Evolutionary conservation across 139 green algal species (phyloP).

Genomic region (Tetradesmus lagerheimii): DNA sequence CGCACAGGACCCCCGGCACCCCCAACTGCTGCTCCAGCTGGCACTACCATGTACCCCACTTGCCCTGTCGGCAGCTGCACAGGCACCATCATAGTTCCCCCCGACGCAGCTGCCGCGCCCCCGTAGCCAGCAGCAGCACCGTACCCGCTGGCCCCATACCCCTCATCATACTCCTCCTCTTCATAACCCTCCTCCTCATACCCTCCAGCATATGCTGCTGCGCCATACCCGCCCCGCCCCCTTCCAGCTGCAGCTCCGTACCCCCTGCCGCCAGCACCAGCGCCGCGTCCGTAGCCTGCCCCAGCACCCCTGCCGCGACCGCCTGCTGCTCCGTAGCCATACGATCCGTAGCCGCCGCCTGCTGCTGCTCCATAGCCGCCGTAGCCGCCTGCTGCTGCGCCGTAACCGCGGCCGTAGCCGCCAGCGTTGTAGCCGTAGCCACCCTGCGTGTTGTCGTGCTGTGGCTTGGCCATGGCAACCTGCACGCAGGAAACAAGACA

Average conservation of each 20-base stretch:
- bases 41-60: slow-evolving; percentile 24
- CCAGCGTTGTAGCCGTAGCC: slow-evolving; percentile 3
- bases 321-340: background rate
- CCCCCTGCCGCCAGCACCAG: slow-evolving; percentile 9
- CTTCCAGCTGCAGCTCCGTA: background rate
- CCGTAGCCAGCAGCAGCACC: slow-evolving; percentile 30
- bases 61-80: slow-evolving; percentile 39
- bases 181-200: slow-evolving; percentile 30
- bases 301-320: slow-evolving; percentile 13
- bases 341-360: slow-evolving; percentile 14
- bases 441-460: slow-evolving; percentile 50
- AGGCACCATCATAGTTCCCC: slow-evolving; percentile 26
- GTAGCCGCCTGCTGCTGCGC: background rate
- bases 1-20: slow-evolving; percentile 17
- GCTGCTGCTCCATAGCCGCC: background rate
- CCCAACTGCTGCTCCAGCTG: background rate
- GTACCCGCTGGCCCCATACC: slow-evolving; percentile 49
- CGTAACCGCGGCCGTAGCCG: slow-evolving; percentile 4
- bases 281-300: slow-evolving; percentile 3
- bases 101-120: slow-evolving; percentile 27
- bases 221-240: background rate
- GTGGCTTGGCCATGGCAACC: slow-evolving; percentile 68
- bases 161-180: slow-evolving; percentile 25
- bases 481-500: slow-evolving; percentile 31
- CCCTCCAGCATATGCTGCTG: background rate